phyloP scores from a whole-genome alignment of 306 rosid genomes.

The Cotoneaster glaucophyllus region DNA sequence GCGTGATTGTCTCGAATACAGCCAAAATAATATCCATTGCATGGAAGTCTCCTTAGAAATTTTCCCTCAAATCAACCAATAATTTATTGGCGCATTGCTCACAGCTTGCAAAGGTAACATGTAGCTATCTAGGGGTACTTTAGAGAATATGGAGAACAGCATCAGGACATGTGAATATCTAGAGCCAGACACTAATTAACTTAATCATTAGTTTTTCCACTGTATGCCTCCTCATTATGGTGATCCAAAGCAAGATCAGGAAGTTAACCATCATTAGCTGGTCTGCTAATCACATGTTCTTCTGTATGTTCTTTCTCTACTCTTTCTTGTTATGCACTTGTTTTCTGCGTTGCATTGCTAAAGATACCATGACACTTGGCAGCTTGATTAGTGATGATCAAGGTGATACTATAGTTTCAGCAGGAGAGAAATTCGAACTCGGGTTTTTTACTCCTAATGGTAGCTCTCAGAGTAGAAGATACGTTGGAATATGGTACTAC shows the following conservation, averaged over 20 bases:
- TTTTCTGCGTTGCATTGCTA: constrained; percentile 32
- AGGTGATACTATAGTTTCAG: constrained; percentile 48
- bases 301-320: constrained; percentile 20
- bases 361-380: constrained; percentile 34
- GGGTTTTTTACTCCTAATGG: constrained; percentile 70
- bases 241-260: constrained; percentile 28
- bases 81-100: constrained; percentile 10
- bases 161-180: not conserved
- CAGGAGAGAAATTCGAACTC: constrained; percentile 47
- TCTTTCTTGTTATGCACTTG: constrained; percentile 27
- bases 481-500: constrained; percentile 72
- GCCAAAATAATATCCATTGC: no score
- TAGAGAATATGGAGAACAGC: not conserved
- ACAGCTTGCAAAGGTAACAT: constrained; percentile 18
- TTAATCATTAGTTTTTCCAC: constrained; percentile 1
- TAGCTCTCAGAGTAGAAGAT: constrained; percentile 49
- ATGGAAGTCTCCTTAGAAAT: no score
- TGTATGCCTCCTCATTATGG: constrained; percentile 22
- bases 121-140: constrained; percentile 11
- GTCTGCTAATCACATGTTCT: constrained; percentile 26
- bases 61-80: constrained; percentile 19
- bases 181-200: constrained; percentile 12
- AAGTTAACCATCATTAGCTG: constrained; percentile 24
- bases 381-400: constrained; percentile 28
- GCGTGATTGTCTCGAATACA: no score